Percentiles rank a stretch among this genome's conserved stretches.
These are phyloP conservation scores for Lachnum nothofagi DNA, from an alignment of 2,329 filamentous ascomycete species.

Conservation along the genomic window DNA sequence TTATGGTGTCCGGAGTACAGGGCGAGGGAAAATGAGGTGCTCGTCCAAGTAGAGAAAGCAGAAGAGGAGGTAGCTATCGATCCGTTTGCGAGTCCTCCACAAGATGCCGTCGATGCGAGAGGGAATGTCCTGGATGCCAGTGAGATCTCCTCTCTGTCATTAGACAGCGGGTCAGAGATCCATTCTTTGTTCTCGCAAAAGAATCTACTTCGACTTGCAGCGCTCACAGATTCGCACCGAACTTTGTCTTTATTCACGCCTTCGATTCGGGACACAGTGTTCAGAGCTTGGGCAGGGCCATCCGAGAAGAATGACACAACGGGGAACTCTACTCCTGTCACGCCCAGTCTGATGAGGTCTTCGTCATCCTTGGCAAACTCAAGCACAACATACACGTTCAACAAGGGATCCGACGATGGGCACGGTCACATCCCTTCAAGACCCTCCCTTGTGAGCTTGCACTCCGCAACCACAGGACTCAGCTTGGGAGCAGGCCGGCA, in stretches of 20 bases:
- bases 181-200: conserved; percentile 94
- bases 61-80: conserved; percentile 55
- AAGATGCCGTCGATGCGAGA: conserved; percentile 75
- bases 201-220: conserved; percentile 77
- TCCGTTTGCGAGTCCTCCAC: conserved; percentile 73
- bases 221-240: conserved; percentile 80
- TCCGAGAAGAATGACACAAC: conserved; percentile 62
- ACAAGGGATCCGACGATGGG: conserved; percentile 57
- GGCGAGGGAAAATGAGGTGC: conserved; percentile 56
- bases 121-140: conserved; percentile 72
- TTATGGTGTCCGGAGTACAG: conserved; percentile 86
- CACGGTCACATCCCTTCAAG: conserved; percentile 55
- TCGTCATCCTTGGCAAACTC: conserved; percentile 55
- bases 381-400: conserved; percentile 67
- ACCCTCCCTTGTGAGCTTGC: conserved; percentile 59
- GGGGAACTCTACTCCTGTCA: conserved; percentile 32
- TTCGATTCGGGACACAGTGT: conserved; percentile 82
- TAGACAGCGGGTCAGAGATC: conserved; percentile 74
- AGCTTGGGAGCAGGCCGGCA: conserved; percentile 56
- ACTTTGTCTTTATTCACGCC: conserved; percentile 90
- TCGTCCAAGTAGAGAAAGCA: conserved; percentile 44
- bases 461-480: conserved; percentile 58
- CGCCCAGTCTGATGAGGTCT: conserved; percentile 53
- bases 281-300: conserved; percentile 83
- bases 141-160: conserved; percentile 68